Percentiles rank a stretch among this genome's conserved stretches.
phyloP scores from a whole-genome alignment of 139 green algal genomes.

The Nannochloris sp. region DNA sequence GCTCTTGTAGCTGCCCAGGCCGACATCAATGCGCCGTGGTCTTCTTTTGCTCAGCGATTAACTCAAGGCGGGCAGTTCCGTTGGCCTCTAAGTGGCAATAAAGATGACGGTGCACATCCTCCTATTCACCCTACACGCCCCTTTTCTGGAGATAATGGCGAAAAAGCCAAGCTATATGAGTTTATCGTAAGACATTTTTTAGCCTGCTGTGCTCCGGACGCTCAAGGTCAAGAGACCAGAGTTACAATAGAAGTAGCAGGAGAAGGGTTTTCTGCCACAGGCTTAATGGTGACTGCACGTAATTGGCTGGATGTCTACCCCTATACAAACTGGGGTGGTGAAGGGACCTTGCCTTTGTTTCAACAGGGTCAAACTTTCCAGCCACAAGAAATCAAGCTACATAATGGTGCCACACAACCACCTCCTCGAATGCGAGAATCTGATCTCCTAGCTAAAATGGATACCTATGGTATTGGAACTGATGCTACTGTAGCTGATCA shows the following conservation, averaged over 20 bases:
- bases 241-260: conserved; percentile 61
- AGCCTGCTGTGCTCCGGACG: conserved; percentile 79
- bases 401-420: conserved; percentile 69
- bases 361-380: conserved; percentile 60
- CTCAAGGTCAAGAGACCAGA: conserved; percentile 79
- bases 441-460: conserved; percentile 91
- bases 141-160: conserved; percentile 13
- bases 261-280: conserved; percentile 40
- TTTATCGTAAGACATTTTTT: conserved; percentile 93
- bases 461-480: conserved; percentile 91
- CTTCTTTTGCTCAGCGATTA: conserved; percentile 44
- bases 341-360: conserved; percentile 67
- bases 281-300: conserved; percentile 85
- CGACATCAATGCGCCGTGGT: conserved; percentile 41
- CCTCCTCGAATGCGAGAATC: conserved; percentile 74
- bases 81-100: conserved; percentile 56
- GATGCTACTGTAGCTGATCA: conserved; percentile 91
- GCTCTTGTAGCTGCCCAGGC: conserved; percentile 51
- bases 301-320: conserved; percentile 97
- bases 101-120: conserved; percentile 82
- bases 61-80: conserved; percentile 26
- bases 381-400: conserved; percentile 66
- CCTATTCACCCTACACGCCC: conserved; percentile 88
- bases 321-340: conserved; percentile 78
- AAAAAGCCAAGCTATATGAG: conserved; percentile 87